Base-by-base conservation (phyloP, 2,329 filamentous ascomycete species). In the Emergomyces africanus region DNA sequence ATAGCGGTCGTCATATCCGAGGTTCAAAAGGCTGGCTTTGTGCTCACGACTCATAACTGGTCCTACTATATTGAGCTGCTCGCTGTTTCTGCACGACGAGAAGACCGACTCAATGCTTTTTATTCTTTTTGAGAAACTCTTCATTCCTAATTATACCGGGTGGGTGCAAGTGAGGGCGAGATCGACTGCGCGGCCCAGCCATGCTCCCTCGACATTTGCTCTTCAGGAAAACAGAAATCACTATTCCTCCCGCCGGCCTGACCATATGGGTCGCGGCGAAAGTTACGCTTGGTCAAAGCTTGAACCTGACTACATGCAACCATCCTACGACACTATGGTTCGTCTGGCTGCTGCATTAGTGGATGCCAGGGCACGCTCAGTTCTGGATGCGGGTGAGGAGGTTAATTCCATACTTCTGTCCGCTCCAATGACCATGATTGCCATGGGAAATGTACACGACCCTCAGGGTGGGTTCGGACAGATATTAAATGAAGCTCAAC, bases 101-200 rank as follows among this genome's bases (percentile, higher is more conserved):
- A 82, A 54, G 78, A 86, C 60, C 71, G 73, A 57, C 28, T 72
- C 14, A 63, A 69, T 23, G 90, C 90, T 42, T 95, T n/a, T 94
- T 72, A 69, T 75, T 25, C 74, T 85, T 57, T 92, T 88, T 69
- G 92, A 97, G 74, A 74, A 78, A 30, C 82, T 83, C 61, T 84
- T 97, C 59, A 95, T 96, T 81, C 79, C 82, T 0, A 78, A 82
- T 39, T 96, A 90, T 81, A 81, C 82, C 12, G 89, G 90, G 28
- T 96, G 90, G 89, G 66, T 65, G 5, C 62, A 67, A 57, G 64
- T 77, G 35, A 66, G 66, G 18, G 69, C 69, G 60, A 71, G 74
- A 25, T 67, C 66, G 57, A 67, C 66, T 5, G 28, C 69, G 30
- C 67, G 68, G 44, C 71, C 72, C 10, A 55, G 63, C 10, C 64